phyloP scores from a whole-genome alignment of 2,329 filamentous ascomycete genomes.

The Arthrobotrys entomopaga region DNA sequence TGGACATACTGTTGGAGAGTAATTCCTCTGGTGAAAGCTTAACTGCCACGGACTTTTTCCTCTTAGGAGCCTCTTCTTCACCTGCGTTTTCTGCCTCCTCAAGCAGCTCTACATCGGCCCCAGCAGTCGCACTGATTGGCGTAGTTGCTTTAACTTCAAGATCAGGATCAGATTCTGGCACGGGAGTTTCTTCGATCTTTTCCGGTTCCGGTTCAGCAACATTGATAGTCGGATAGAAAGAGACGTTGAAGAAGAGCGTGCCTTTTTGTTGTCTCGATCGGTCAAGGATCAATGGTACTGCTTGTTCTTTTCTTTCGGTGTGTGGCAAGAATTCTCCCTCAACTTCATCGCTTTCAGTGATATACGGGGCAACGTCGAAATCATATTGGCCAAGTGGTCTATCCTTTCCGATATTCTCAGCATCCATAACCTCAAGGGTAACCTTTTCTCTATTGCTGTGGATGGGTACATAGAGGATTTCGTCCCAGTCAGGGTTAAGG shows the following conservation, averaged over 20 bases:
- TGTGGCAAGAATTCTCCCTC: slow-evolving; percentile 82
- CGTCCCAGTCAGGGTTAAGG: slow-evolving; percentile 93
- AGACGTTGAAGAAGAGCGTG: slow-evolving; percentile 78
- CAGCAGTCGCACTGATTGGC: slow-evolving; percentile 49
- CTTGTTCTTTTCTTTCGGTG: slow-evolving; percentile 75
- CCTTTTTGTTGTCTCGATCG: slow-evolving; percentile 81
- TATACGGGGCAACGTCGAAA: slow-evolving; percentile 79
- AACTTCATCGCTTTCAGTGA: slow-evolving; percentile 73
- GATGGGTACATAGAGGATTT: slow-evolving; percentile 91
- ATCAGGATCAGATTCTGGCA: slow-evolving; percentile 31
- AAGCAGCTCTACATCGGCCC: slow-evolving; percentile 64
- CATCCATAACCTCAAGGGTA: slow-evolving; percentile 93
- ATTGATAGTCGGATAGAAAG: slow-evolving; percentile 91
- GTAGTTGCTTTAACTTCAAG: slow-evolving; percentile 58
- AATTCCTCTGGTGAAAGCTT: slow-evolving; percentile 82
- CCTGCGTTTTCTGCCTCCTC: slow-evolving; percentile 64
- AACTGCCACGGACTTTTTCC: slow-evolving; percentile 76
- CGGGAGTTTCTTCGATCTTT: slow-evolving; percentile 65
- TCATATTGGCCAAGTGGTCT: slow-evolving; percentile 85
- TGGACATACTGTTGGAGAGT: slow-evolving; percentile 72
- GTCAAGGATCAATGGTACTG: slow-evolving; percentile 77
- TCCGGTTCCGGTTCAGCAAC: slow-evolving; percentile 90
- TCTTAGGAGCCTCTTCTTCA: slow-evolving; percentile 60
- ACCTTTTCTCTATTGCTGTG: slow-evolving; percentile 86
- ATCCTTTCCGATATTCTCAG: slow-evolving; percentile 91